phyloP scores from a whole-genome alignment of 805 yeast genomes.

The Lachancea thermotolerans region DNA sequence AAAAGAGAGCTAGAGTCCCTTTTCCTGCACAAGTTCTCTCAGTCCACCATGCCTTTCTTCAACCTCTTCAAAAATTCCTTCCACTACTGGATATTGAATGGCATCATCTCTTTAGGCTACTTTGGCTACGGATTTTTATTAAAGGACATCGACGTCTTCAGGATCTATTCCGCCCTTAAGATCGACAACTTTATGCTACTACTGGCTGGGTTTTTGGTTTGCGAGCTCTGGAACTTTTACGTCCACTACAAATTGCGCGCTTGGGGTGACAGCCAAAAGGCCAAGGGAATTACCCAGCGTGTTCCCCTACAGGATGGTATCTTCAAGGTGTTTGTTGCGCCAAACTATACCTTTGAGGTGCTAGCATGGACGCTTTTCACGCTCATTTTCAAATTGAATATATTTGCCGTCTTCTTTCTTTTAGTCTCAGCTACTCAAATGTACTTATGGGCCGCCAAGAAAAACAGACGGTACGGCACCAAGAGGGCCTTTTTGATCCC shows the following conservation, averaged over 20 bases:
- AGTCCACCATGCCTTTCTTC: constrained; percentile 86
- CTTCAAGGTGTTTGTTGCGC: constrained; percentile 76
- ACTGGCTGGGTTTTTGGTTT: constrained; percentile 43
- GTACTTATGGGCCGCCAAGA: constrained; percentile 88
- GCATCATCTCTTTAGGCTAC: constrained; percentile 46
- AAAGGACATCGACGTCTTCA: constrained; percentile 13
- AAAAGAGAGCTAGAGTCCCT: constrained; percentile 88
- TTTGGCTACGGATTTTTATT: constrained; percentile 42
- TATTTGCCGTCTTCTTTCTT: constrained; percentile 68
- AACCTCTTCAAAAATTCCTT: constrained; percentile 82
- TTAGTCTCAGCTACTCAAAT: constrained; percentile 71
- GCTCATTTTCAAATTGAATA: constrained; percentile 59
- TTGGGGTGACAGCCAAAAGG: constrained; percentile 35
- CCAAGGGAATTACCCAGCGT: constrained; percentile 32
- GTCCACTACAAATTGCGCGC: constrained; percentile 62
- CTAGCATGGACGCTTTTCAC: constrained; percentile 69
- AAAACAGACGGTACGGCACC: constrained; percentile 74
- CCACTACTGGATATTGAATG: constrained; percentile 92
- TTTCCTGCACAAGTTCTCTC: constrained; percentile 77
- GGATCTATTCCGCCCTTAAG: constrained; percentile 13
- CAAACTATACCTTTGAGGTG: constrained; percentile 88
- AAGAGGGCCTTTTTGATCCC: constrained; percentile 78
- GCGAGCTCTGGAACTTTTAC: constrained; percentile 65
- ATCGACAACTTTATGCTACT: constrained; percentile 25
- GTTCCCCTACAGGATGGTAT: constrained; percentile 67